phyloP scores from a whole-genome alignment of 257 asterid species.

The Plantago elongata region DNA sequence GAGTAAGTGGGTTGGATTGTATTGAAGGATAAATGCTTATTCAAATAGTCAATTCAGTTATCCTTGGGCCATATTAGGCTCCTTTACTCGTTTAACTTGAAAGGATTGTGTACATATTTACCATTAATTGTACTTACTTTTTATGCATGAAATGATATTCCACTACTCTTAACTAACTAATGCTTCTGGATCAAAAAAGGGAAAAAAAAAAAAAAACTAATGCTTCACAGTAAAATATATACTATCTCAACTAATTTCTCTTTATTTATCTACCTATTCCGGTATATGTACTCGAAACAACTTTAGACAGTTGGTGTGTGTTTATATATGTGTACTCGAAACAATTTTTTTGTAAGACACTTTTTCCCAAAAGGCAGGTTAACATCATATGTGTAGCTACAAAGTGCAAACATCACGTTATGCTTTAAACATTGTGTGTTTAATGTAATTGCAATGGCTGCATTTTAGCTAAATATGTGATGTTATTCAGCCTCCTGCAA shows the following conservation, averaged over 20 bases:
- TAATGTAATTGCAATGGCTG: too few species aligned
- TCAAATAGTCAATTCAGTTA: constrained; percentile 9
- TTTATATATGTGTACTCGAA: too few species aligned
- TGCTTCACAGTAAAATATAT: neutral
- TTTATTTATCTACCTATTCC: neutral
- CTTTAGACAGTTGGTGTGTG: too few species aligned
- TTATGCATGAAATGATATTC: constrained; percentile 15
- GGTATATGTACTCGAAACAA: neutral
- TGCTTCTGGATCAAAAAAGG: too few species aligned
- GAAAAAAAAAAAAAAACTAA: too few species aligned
- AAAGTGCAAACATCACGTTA: too few species aligned
- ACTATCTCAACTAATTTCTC: neutral
- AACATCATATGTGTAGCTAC: too few species aligned
- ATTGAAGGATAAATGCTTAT: constrained; percentile 6
- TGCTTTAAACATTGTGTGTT: too few species aligned
- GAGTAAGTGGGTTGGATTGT: neutral
- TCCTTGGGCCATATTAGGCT: constrained; percentile 1
- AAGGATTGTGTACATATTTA: constrained; percentile 4
- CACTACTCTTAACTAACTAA: neutral
- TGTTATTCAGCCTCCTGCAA: too few species aligned
- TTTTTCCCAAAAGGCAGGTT: too few species aligned
- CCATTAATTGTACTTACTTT: constrained; percentile 5
- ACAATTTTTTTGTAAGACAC: too few species aligned
- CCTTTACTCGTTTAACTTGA: neutral
- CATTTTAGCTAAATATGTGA: too few species aligned